Evolutionary conservation across 345 rosid genomes (phyloP), one percentile per base, ranked within the genome.

Genomic region (Linum tenue): DNA sequence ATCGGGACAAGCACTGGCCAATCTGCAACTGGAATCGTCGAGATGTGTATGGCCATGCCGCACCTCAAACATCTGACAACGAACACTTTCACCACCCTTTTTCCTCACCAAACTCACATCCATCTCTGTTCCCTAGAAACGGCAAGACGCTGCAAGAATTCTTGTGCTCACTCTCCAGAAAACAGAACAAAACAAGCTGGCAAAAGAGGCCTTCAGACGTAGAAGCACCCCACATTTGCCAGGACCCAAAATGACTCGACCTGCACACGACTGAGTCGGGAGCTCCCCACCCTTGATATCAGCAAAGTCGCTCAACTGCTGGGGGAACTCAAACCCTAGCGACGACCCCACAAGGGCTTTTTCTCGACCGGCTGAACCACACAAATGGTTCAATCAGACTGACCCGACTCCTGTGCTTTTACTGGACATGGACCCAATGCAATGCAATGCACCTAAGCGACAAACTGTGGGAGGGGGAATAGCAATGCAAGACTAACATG

Each of bases 401-500:
- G 5, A 8, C 44, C 44, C 9, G 44, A 41, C 44, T 41, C 44
- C 53, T 48, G 15, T 48, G 9, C 53, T 48, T 11, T 48, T 48
- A 48, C 53, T 9, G 53, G 53, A 48, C 5, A 41, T 41, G 9
- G 44, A 41, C 9, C 31, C 31, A 22, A 22, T 22, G 31, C 6
- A 41, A 41, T 41, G 44, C 53, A 48, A 9, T 15, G 14, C 5
- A 41, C 44, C 44, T 4, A 41, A 41, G 9, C 44, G 9, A 41
- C 5, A 4, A 41, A 4, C 9, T 4, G 44, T 4, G 44, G 36
- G 61, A 76, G 62, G 61, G 50, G 7, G 2, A 39, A 70, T 39
- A 48, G 58, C 66, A 65, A 75, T 62, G 58, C 73, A 69, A 69
- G 70, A 59, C 36, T 59, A 51, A 56, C 12, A 43, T 65, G 61